Base-by-base conservation (phyloP, 257 asterid species). In the Striga asiatica region DNA sequence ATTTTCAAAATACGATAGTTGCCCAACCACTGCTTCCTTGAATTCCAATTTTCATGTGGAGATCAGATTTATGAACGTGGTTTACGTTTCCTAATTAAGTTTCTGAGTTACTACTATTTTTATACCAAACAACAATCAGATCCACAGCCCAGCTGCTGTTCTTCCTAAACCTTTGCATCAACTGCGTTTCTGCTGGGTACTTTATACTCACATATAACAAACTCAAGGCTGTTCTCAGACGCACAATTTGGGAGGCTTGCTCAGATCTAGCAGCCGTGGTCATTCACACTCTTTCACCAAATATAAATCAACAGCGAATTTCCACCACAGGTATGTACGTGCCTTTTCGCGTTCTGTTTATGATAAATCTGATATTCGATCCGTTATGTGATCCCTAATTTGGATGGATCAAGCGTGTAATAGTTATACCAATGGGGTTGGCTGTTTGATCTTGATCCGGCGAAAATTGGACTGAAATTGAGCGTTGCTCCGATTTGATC, bases 351-450 rank as follows among this genome's bases (percentile, higher is more conserved):
- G 27, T 45, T 45, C 18, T 19, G 5, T 8, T 19, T 18, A 9
- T 50, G 37, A 14, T 47, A 1, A 11, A 12, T 52, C 32, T 65
- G n/a, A n/a, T n/a, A n/a, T n/a, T n/a, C n/a, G n/a, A n/a, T n/a
- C n/a, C 43, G 13, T 41, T 65, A 60, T 20, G 49, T 56, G 69
- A 51, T 39, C 28, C 64, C 31, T 43, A 50, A 37, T 47, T 52
- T 56, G 5, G 48, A 25, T 62, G 23, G 62, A 57, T 68, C 73
- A 1, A 55, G 20, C 51, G 42, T 37, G 60, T 49, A 47, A 22
- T 53, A 49, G 48, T 54, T 65, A 8, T 46, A 19, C 27, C 37
- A 32, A 4, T 57, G 32, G 53, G 28, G 41, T 21, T 32, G 18
- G 58, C 16, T 54, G 28, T 37, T 64, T 60, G 10, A 11, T 14